A percentile compares a stretch with the other conserved stretches of the same genome.
These are phyloP conservation scores for Raddia guianensis DNA, from an alignment of 176 grass and related monocot genomes.

Conservation along the genomic window DNA sequence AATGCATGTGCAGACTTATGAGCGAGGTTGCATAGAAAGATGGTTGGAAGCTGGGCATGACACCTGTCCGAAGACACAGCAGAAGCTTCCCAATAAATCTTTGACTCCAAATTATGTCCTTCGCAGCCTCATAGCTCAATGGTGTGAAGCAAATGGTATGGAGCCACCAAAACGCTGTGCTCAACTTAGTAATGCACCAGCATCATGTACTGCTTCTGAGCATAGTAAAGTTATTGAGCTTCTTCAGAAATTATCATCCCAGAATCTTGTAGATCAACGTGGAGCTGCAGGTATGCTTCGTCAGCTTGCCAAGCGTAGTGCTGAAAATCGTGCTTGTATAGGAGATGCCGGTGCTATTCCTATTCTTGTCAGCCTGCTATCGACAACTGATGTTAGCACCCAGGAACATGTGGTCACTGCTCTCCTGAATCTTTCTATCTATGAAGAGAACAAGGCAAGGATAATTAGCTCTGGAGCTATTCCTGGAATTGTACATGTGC, in stretches of 20 bases:
- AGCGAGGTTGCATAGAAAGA: slow-evolving; percentile 79
- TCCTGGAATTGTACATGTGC: slow-evolving; percentile 73
- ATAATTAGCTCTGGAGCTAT: slow-evolving; percentile 76
- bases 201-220: slow-evolving; percentile 65
- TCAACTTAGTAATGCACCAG: slow-evolving; percentile 47
- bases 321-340: slow-evolving; percentile 88
- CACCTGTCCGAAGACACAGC: slow-evolving; percentile 89
- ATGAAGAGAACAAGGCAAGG: slow-evolving; percentile 86
- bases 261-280: slow-evolving; percentile 70
- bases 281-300: slow-evolving; percentile 73
- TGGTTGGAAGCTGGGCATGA: slow-evolving; percentile 79
- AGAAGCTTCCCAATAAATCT: slow-evolving; percentile 70
- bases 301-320: slow-evolving; percentile 80
- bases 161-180: slow-evolving; percentile 69
- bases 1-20: slow-evolving; percentile 72
- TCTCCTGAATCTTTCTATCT: slow-evolving; percentile 92
- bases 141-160: slow-evolving; percentile 86
- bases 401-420: slow-evolving; percentile 91
- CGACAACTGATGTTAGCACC: slow-evolving; percentile 63
- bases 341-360: slow-evolving; percentile 88
- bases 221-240: slow-evolving; percentile 76
- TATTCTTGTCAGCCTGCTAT: slow-evolving; percentile 76
- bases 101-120: slow-evolving; percentile 87
- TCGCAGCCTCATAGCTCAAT: slow-evolving; percentile 79
- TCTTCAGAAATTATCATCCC: slow-evolving; percentile 77